Base-by-base conservation (phyloP, 805 yeast species). In the Kluyveromyces aestuarii region DNA sequence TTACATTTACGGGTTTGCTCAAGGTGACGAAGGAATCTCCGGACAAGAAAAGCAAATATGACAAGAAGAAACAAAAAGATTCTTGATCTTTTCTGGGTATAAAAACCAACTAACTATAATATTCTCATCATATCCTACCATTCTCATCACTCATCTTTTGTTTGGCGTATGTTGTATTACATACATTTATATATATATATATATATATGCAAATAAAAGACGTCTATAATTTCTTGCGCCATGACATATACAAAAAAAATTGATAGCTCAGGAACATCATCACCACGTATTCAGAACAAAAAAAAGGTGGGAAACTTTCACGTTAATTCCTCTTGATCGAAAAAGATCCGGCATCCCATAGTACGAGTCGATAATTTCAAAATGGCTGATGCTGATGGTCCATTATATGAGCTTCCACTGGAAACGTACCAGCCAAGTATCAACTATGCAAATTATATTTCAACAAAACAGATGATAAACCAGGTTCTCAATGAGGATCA, bases 1-100 rank as follows among this genome's bases (percentile, higher is more conserved):
- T 93, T 19, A 61, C 77, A 11, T 18, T 72, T 1, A 62, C 82
- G 48, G 84, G 83, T 0, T 47, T 76, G 1, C 19, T 81, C 4
- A 77, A 81, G 50, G 54, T 73, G 2, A 13, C 74, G 16, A 68
- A 68, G 42, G 82, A 77, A 43, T 52, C 49, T 13, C 38, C 37
- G 9, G 36, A 18, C 35, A 30, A 21, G 14, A 36, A 27, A 40
- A 19, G 19, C 27, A 48, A 39, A 48, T 47, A 46, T n/a, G 44
- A 38, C 25, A 39, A 43, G 36, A 10, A 38, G 33, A 48, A 17
- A 6, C 38, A 45, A n/a, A 43, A 47, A 19, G 8, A 7, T 30
- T 10, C 11, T 13, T 30, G 7, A 30, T 30, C 25, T 21, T 21
- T 21, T 21, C 25, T 18, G 44, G 38, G 11, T 14, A 16, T 38